phyloP scores from a whole-genome alignment of 2,329 filamentous ascomycete species.

The Colletotrichum sidae region DNA sequence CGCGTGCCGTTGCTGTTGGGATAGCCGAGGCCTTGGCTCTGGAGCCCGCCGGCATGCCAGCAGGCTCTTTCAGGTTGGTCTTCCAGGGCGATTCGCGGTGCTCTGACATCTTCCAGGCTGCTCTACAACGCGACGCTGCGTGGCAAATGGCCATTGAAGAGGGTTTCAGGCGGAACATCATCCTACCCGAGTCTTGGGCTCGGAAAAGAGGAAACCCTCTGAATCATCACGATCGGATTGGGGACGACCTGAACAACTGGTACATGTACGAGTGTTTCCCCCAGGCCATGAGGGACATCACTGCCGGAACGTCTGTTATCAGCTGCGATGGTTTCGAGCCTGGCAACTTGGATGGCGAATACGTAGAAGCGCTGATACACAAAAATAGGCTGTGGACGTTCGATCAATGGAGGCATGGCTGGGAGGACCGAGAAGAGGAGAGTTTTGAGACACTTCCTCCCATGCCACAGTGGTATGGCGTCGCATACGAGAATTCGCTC shows the following conservation, averaged over 20 bases:
- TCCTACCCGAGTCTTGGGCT: not conserved
- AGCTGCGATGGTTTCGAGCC: too few relatives aligned
- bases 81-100: not conserved
- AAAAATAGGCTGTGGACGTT: too few relatives aligned
- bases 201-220: not conserved
- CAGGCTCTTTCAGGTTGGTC: not conserved
- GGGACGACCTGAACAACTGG: not conserved
- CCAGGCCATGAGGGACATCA: not conserved
- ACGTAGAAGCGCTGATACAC: too few relatives aligned
- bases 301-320: too few relatives aligned
- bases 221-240: too few relatives aligned
- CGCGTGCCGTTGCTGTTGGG: not conserved
- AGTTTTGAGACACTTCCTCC: too few relatives aligned
- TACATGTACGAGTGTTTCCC: not conserved
- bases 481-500: too few relatives aligned
- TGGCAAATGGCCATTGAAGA: conserved; percentile 5
- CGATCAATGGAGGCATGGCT: too few relatives aligned
- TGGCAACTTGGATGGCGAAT: too few relatives aligned
- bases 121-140: conserved; percentile 3
- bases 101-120: conserved; percentile 7
- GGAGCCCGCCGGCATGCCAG: conserved; percentile 8
- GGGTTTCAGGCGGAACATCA: not conserved
- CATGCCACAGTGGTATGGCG: too few relatives aligned
- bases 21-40: conserved; percentile 10
- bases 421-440: too few relatives aligned